Conservation (phyloP, 2,329 filamentous ascomycete genomes). For the Cryphonectria japonica region DNA sequence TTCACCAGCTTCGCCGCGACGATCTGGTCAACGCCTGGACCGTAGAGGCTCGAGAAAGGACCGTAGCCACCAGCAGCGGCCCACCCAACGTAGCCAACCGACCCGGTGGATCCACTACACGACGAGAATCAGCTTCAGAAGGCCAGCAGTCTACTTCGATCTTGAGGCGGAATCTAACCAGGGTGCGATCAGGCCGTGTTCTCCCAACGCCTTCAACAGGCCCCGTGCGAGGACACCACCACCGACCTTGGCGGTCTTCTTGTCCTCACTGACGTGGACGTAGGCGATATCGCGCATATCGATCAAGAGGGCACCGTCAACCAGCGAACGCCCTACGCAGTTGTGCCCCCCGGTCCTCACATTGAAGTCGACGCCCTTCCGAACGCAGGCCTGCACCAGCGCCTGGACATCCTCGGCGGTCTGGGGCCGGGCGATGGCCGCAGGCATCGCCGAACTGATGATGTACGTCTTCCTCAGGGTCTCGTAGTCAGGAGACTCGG, state of each 20-base stretch:
- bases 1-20: conserved; percentile 37
- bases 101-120: background rate
- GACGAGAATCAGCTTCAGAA: conserved; percentile 15
- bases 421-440: conserved; percentile 17
- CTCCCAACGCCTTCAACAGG: conserved; percentile 28
- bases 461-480: conserved; percentile 1
- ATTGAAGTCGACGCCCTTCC: background rate
- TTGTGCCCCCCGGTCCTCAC: conserved; percentile 16
- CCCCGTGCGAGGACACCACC: conserved; percentile 28
- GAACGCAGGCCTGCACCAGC: conserved; percentile 3
- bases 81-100: conserved; percentile 43
- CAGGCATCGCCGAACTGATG: conserved; percentile 4
- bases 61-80: conserved; percentile 43
- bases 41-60: conserved; percentile 34
- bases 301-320: conserved; percentile 7
- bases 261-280: conserved; percentile 15
- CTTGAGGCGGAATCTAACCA: conserved; percentile 2
- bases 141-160: background rate
- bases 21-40: conserved; percentile 44
- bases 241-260: conserved; percentile 29
- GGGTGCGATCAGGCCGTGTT: conserved; percentile 30
- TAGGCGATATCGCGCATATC: conserved; percentile 18
- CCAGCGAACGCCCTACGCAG: conserved; percentile 2
- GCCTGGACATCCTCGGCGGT: conserved; percentile 16
- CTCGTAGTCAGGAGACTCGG: conserved; percentile 13